A percentile compares a stretch with the other conserved stretches of the same genome.
These are phyloP conservation scores for Wolfiporia cocos DNA, from an alignment of 1,284 basidiomycete genomes.

Conservation along the genomic window DNA sequence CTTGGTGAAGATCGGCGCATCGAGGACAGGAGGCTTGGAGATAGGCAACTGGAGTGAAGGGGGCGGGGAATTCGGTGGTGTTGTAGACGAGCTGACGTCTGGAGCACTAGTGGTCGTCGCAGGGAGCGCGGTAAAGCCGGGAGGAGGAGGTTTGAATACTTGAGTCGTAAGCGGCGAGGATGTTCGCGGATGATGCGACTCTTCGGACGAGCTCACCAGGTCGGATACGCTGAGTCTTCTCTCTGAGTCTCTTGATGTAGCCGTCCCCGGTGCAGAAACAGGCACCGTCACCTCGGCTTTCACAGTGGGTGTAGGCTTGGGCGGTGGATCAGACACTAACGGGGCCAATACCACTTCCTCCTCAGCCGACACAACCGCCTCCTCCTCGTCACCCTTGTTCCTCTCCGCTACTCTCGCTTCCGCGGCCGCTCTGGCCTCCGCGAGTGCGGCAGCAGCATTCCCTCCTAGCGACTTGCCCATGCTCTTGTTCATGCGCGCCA, in stretches of 20 bases:
- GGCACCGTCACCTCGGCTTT: not conserved
- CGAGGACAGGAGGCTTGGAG: constrained; percentile 31
- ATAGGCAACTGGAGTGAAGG: constrained; percentile 20
- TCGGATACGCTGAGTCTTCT: constrained; percentile 52
- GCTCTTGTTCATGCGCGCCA: constrained; percentile 54
- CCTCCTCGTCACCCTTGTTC: constrained; percentile 27
- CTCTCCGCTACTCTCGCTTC: constrained; percentile 65
- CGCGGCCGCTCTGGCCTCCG: constrained; percentile 64
- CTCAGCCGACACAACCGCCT: constrained; percentile 1
- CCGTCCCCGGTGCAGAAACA: constrained; percentile 1
- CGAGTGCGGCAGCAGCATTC: constrained; percentile 52
- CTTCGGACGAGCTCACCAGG: constrained; percentile 26
- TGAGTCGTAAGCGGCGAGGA: too few species aligned
- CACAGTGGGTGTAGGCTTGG: not conserved
- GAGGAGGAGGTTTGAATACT: not conserved
- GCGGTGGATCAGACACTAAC: constrained; percentile 1
- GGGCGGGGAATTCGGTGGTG: constrained; percentile 50
- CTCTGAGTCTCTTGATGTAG: constrained; percentile 17
- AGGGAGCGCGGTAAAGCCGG: not conserved
- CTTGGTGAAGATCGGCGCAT: constrained; percentile 51
- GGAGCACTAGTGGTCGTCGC: constrained; percentile 6
- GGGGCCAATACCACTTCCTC: constrained; percentile 5
- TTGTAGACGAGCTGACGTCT: constrained; percentile 41
- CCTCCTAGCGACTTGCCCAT: constrained; percentile 59
- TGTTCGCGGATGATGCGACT: constrained; percentile 2